Evolutionary conservation across 2,329 filamentous ascomycete genomes (phyloP), one percentile per base, ranked within the genome.

Genomic region (Arthroderma sp.): DNA sequence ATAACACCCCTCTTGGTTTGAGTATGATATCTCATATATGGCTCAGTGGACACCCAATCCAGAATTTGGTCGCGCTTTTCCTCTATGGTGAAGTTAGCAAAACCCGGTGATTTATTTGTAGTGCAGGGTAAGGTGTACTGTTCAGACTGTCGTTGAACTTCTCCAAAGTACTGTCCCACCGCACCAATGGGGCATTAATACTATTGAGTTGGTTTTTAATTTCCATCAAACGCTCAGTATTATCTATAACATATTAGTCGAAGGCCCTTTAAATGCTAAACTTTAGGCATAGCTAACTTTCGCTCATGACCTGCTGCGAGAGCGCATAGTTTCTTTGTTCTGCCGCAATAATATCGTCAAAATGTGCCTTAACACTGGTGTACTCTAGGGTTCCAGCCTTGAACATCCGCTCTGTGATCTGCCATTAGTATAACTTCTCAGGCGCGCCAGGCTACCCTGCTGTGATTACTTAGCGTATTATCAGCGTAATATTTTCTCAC

Each of bases 31-130:
- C 43, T 31, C 10, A 27, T 28, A 38, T 47, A 52, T 27, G 44
- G 47, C 22, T 51, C 37, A 3, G 39, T 5, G 3, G 53, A 55
- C 4, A 54, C 29, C 51, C 49, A 55, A 3, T 43, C 33, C n/a
- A 52, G 33, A 11, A 51, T 29, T 28, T 36, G 7, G 4, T 27
- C 5, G 11, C 32, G 22, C 44, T 11, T n/a, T 6, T 9, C 3
- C 29, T 31, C 27, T 42, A 29, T n/a, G n/a, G 27, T 6, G 40
- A 9, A 6, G 36, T 38, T 15, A 38, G 22, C 28, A 11, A n/a
- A n/a, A n/a, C n/a, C n/a, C n/a, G 28, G 8, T 37, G 27, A 10
- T 29, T 30, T 42, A 38, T 9, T 2, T 36, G 8, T 9, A n/a
- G 9, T 8, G 15, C 11, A n/a, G 8, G 6, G 10, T 15, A n/a